Percentiles rank a stretch among this genome's conserved stretches.
phyloP scores from a whole-genome alignment of 768 basidiomycete species.

The Neoboletus magnificus region DNA sequence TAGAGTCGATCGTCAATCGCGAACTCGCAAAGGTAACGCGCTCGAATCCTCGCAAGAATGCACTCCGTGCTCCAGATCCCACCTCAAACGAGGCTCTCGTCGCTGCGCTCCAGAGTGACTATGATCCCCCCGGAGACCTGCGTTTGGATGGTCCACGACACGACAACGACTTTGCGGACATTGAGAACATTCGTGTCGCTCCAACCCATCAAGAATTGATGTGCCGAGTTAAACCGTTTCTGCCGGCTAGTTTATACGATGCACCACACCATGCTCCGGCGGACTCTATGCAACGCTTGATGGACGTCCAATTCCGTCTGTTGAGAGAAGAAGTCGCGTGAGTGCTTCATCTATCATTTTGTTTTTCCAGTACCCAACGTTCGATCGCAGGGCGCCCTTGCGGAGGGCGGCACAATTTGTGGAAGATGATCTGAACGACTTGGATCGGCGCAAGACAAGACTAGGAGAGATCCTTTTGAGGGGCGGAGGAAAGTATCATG shows the following conservation, averaged over 20 bases:
- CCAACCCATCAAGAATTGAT: conserved; percentile 69
- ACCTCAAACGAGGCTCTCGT: conserved; percentile 35
- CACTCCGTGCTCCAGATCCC: background rate
- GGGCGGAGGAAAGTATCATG: conserved; percentile 59
- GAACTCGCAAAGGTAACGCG: conserved; percentile 40
- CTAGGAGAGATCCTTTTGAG: conserved; percentile 47
- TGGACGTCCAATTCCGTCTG: conserved; percentile 75
- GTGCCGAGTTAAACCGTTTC: conserved; percentile 45
- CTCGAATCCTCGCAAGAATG: conserved; percentile 9
- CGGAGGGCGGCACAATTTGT: conserved; percentile 50
- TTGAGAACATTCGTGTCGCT: conserved; percentile 58
- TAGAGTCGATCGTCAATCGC: conserved; percentile 47
- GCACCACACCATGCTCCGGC: conserved; percentile 61
- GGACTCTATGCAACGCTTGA: conserved; percentile 58
- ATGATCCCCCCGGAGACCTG: conserved; percentile 54
- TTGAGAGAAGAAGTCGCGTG: conserved; percentile 71
- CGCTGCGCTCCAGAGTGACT: conserved; percentile 39
- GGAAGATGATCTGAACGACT: conserved; percentile 39
- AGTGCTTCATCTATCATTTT: conserved; percentile 12
- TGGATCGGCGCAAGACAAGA: conserved; percentile 29
- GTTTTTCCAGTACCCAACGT: background rate
- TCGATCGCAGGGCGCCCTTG: conserved; percentile 45
- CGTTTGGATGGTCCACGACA: conserved; percentile 55
- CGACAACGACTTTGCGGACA: conserved; percentile 61
- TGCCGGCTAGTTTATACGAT: conserved; percentile 56